Base-by-base conservation (phyloP, 495 filamentous ascomycete genomes). In the Xylaria cubensis region DNA sequence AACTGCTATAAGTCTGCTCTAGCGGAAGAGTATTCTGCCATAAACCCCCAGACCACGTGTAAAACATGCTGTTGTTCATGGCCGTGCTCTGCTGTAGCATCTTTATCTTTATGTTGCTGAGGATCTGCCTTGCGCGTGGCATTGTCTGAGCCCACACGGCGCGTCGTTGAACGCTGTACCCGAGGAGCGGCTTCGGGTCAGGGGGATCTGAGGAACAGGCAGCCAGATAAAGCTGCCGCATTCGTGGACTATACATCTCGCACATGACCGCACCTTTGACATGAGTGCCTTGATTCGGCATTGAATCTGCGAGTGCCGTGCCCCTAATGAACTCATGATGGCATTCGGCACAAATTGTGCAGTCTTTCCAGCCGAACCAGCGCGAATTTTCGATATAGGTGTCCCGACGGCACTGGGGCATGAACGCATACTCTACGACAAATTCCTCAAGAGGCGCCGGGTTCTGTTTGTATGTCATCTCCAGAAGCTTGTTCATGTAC, bases 221-320 rank as follows among this genome's bases (percentile, higher is more conserved):
- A 17, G 41, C 55, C 2, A 69, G 67, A 26, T 69, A 69, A 26
- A 69, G 55, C 42, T 69, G 53, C 19, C 67, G 67, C 67, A 69
- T 69, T 19, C 67, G 67, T 42, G 32, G 36, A 24, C 67, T 69
- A 19, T 69, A 69, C 67, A 69, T 69, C 51, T 69, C 67, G 48
- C 67, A 69, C 67, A 69, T 69, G 51, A 69, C 55, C 13, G 34
- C 15, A 6, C 44, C 41, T 24, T 19, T 17, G 29, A 50, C 55
- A 12, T 46, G 41, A 9, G 56, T 50, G 9, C 56, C 67, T 17
- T 62, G 67, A n/a, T 36, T 12, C n/a, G 53, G 67, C 55, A 69
- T 48, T 12, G 53, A 56, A 26, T 62, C 55, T 9, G 39, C 55
- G 17, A 69, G 56, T 24, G 67, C 67, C 55, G 67, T 69, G 17